Conservation (phyloP, 345 rosid species). For the Citrus trifoliata region DNA sequence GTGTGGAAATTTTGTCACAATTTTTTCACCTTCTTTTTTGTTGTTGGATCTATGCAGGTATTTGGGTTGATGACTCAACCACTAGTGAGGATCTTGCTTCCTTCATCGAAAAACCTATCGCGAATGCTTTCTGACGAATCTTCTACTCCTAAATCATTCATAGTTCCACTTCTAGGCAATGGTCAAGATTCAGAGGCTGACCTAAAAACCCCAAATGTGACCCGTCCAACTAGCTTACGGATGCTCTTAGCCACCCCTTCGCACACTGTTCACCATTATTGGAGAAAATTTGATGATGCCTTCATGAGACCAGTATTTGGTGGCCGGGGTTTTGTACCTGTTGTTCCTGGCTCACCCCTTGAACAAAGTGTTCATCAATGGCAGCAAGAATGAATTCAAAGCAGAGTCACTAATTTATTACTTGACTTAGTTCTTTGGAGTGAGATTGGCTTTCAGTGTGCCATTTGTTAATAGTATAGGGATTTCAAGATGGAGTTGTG, state of each 20-base stretch:
- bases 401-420: neutral
- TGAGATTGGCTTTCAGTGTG: constrained; percentile 23
- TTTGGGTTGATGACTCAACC: constrained; percentile 90
- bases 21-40: neutral
- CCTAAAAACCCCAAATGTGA: constrained; percentile 18
- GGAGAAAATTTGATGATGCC: constrained; percentile 76
- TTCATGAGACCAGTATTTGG: constrained; percentile 93
- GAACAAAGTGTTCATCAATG: constrained; percentile 42
- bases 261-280: constrained; percentile 68
- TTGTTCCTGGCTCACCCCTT: constrained; percentile 62
- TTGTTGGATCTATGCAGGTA: constrained; percentile 42
- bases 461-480: constrained; percentile 13
- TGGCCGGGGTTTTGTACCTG: constrained; percentile 74
- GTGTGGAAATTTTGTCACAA: neutral
- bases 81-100: constrained; percentile 68
- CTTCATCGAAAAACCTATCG: constrained; percentile 40
- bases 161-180: constrained; percentile 48
- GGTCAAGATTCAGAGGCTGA: constrained; percentile 31
- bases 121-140: constrained; percentile 54
- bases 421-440: constrained; percentile 15
- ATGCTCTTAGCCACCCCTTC: constrained; percentile 69
- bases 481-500: constrained; percentile 7
- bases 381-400: constrained; percentile 24
- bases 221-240: constrained; percentile 36
- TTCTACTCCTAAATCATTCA: constrained; percentile 53